Evolutionary conservation across 768 basidiomycete genomes (phyloP).

Genomic region (Boletus bicolor): DNA sequence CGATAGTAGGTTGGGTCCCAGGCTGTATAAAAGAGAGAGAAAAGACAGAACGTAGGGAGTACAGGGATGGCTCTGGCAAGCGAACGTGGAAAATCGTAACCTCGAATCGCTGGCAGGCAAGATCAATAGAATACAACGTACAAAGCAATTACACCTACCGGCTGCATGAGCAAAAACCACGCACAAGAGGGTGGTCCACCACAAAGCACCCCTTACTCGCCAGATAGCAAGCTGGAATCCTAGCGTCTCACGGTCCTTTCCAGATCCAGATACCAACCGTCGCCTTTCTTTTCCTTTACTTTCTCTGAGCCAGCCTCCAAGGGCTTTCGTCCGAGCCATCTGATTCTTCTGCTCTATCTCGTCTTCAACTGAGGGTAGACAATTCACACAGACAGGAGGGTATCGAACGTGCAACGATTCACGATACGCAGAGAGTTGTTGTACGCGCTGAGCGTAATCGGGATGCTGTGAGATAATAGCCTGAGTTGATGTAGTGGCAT

Average conservation of each 20-base stretch:
- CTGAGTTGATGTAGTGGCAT: neutral
- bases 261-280: constrained; percentile 43
- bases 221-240: constrained; percentile 57
- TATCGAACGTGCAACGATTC: constrained; percentile 77
- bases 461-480: constrained; percentile 54
- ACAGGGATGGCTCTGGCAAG: constrained; percentile 32
- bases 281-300: constrained; percentile 64
- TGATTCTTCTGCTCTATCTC: constrained; percentile 74
- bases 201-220: constrained; percentile 67
- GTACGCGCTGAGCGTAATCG: constrained; percentile 61
- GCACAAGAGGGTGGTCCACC: constrained; percentile 46
- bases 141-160: constrained; percentile 38
- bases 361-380: constrained; percentile 77
- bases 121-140: neutral
- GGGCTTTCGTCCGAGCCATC: constrained; percentile 75
- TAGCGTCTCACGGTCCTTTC: constrained; percentile 42
- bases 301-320: constrained; percentile 66
- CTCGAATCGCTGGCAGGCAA: constrained; percentile 19
- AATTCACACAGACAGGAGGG: constrained; percentile 79
- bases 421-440: constrained; percentile 66
- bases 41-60: constrained; percentile 48
- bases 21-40: constrained; percentile 73
- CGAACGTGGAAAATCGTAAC: constrained; percentile 17
- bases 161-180: constrained; percentile 42
- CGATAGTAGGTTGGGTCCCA: constrained; percentile 85